These are phyloP conservation scores for Coniochaeta sp. DNA, from an alignment of 2,329 filamentous ascomycete species.

Conservation along the genomic window DNA sequence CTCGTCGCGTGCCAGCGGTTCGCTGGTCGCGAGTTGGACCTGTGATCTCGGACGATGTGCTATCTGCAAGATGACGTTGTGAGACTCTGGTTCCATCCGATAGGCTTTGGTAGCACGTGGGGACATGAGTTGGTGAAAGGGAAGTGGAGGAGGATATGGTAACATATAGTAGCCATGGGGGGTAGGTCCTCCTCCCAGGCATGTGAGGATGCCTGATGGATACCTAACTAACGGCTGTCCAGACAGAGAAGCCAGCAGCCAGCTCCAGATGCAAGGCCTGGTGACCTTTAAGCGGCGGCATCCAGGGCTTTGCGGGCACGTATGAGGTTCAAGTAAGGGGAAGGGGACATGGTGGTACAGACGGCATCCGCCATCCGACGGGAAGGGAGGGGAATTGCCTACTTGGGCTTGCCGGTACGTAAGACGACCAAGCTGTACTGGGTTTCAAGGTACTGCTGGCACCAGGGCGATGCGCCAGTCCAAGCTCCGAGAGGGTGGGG, in stretches of 20 bases:
- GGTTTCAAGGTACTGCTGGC: not conserved
- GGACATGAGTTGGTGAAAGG: not conserved
- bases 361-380: not conserved
- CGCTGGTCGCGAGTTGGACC: not conserved
- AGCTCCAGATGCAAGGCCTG: not conserved
- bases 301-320: not conserved
- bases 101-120: not conserved
- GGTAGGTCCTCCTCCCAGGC: too few relatives aligned
- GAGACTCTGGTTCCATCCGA: not conserved
- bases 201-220: too few relatives aligned
- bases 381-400: not conserved
- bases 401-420: not conserved
- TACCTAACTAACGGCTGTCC: too few relatives aligned
- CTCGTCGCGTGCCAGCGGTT: not conserved
- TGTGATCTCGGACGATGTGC: not conserved
- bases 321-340: not conserved
- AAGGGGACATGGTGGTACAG: not conserved
- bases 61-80: not conserved
- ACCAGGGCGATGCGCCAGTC: not conserved
- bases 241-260: not conserved
- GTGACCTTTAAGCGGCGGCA: not conserved
- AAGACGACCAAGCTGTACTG: not conserved
- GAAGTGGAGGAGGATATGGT: not conserved
- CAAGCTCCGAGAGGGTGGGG: not conserved
- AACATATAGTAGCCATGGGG: not conserved